Evolutionary conservation across 2,329 filamentous ascomycete species (phyloP), one percentile per base, ranked within the genome.

Genomic region (Orbilia quercus): DNA sequence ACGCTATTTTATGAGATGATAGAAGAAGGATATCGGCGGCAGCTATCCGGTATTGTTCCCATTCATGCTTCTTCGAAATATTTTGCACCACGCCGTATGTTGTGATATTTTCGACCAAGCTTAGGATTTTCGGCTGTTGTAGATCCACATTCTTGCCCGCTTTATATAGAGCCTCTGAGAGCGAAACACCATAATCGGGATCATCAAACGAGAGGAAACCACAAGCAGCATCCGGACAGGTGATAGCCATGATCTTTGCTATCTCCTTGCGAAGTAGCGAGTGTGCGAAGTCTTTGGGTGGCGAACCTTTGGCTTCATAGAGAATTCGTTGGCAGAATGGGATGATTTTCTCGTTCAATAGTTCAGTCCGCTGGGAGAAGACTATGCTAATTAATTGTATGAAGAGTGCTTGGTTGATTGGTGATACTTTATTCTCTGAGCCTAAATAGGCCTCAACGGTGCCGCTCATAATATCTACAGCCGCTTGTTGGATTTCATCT

Each of bases 21-120:
- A 69, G 55, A 31, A 60, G 60, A 23, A 73, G 44, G 5, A 73
- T 14, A n/a, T 66, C 57, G 7, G 16, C 14, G 23, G 69, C 69
- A 5, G 69, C 69, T 3, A 73, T 45, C n/a, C 60, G 53, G 14
- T 73, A 73, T 42, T 40, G 53, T 57, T 73, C 69, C 69, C 69
- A 73, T 31, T 47, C 40, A 12, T 73, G 69, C 7, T 23, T 2
- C 7, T 60, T 57, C 11, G 66, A 14, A 1, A 73, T 34, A 18
- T 50, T 16, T 9, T 55, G 40, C 14, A 73, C 22, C 12, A 66
- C 6, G 14, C 2, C 7, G 28, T 44, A 57, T 9, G 54, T 18
- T 11, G 60, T 66, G 1, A 4, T 36, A 16, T 2, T n/a, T 20
- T 34, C 48, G 45, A 25, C 36, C 20, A 7, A 44, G 7, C 16